Evolutionary conservation across 345 rosid species (phyloP).

Genomic region (Eucalyptus polyanthemos): DNA sequence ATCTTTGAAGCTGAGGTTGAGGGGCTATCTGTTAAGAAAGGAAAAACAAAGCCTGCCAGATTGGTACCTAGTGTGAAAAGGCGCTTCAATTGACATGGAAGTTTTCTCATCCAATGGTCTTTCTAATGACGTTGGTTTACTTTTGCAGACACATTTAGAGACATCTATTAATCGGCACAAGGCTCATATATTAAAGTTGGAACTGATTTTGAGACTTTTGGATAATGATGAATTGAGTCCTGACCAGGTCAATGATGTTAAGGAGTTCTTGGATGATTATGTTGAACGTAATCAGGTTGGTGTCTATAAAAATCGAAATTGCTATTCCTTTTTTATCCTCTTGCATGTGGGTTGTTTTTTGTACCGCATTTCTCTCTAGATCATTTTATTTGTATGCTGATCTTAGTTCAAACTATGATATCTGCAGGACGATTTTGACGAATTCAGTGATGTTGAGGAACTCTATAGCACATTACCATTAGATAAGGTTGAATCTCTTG

Average conservation of each 20-base stretch:
- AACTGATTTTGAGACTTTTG: slow-evolving; percentile 81
- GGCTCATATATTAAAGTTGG: slow-evolving; percentile 94
- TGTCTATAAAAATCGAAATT: neutral
- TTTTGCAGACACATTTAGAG: slow-evolving; percentile 78
- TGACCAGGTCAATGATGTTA: slow-evolving; percentile 94
- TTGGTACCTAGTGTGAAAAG: slow-evolving; percentile 38
- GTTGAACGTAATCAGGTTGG: slow-evolving; percentile 97
- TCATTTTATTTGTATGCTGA: neutral
- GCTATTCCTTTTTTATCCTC: neutral
- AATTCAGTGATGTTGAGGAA: slow-evolving; percentile 85
- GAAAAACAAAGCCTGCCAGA: slow-evolving; percentile 93
- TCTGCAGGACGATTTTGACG: slow-evolving; percentile 88
- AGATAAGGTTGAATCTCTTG: slow-evolving; percentile 94
- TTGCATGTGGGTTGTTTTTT: neutral
- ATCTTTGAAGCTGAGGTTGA: slow-evolving; percentile 94
- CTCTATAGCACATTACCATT: slow-evolving; percentile 71
- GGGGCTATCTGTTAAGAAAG: slow-evolving; percentile 97
- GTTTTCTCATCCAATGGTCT: neutral
- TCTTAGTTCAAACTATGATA: neutral
- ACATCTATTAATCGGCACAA: slow-evolving; percentile 87
- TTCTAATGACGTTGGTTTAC: neutral
- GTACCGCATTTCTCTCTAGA: neutral
- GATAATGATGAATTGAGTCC: slow-evolving; percentile 99
- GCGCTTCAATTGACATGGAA: neutral
- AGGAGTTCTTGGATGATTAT: slow-evolving; percentile 94